Base-by-base conservation (phyloP, 164 flowering plant species). In the Macadamia integrifolia region DNA sequence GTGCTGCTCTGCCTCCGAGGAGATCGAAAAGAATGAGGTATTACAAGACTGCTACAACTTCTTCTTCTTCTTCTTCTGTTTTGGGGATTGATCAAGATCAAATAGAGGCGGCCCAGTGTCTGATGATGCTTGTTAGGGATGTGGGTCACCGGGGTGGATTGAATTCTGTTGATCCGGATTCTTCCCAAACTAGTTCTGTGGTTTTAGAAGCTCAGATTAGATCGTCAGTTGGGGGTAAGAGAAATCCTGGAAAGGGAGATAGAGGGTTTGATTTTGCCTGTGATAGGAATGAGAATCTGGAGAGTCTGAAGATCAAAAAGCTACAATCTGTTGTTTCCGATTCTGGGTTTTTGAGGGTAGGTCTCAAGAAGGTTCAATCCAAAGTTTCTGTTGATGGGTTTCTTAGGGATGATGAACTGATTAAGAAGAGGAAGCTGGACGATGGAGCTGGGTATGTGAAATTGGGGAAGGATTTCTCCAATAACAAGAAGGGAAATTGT, bases 81-180 rank as follows among this genome's bases (percentile, higher is more conserved):
- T 86, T 85, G 66, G 94, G 78, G 71, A 76, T 80, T 61, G 91
- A 88, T 76, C 87, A 82, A 68, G 96, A 87, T 40, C 87, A 82
- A 69, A 89, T 84, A 73, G 96, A 87, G 56, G 83, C 82, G 13
- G 98, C 98, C 60, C 76, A 79, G 72, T 83, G 86, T 71, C 82
- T 92, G 82, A 84, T 92, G 91, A 79, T 92, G 96, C 62, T 92
- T 65, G 90, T 96, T 44, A 84, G 83, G 74, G 98, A 89, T 73
- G 78, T 83, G 9, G 71, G 84, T 6, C 57, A 66, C 30, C 70
- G 82, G 84, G 79, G 78, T 44, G 77, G 83, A 8, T 48, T 71
- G 30, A 74, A 81, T 74, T 78, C 83, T 3, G 77, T 81, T 71
- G 83, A 5, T 35, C 3, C 69, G 0, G 92, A 90, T 32, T 84